A percentile compares a stretch with the other conserved stretches of the same genome.
These are phyloP conservation scores for Rhododendron vialii DNA, from an alignment of 148 eudicot genomes.

Conservation along the genomic window DNA sequence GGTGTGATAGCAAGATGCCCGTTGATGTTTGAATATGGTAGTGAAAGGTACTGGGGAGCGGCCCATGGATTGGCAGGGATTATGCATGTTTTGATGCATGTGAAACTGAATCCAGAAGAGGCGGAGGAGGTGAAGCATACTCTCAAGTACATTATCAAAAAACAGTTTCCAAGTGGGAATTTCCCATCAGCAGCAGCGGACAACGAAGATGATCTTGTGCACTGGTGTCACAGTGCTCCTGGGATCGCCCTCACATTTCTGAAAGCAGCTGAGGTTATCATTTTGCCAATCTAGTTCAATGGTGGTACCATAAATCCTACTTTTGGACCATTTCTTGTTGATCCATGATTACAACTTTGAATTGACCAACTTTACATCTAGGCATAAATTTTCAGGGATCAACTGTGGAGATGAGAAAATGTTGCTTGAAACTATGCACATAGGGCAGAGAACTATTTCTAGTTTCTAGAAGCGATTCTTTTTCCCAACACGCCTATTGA, in stretches of 20 bases:
- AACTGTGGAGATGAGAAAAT: not conserved
- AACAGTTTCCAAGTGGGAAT: constrained; percentile 41
- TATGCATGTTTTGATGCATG: constrained; percentile 49
- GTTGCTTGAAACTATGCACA: not conserved
- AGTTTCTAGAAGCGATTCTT: not conserved
- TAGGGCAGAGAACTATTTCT: not conserved
- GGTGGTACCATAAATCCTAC: not conserved
- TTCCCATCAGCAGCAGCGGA: constrained; percentile 39
- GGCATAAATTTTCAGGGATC: not conserved
- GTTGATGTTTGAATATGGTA: constrained; percentile 50
- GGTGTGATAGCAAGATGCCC: constrained; percentile 40
- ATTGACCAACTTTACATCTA: not conserved
- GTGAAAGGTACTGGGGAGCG: constrained; percentile 56
- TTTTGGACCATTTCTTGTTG: not conserved
- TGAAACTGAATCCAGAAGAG: constrained; percentile 41
- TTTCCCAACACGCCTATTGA: not conserved
- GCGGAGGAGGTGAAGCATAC: constrained; percentile 48
- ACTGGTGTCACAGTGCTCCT: constrained; percentile 71
- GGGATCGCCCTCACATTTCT: constrained; percentile 50
- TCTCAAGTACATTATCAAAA: constrained; percentile 47
- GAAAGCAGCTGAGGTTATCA: constrained; percentile 52
- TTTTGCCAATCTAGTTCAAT: not conserved
- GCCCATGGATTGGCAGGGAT: constrained; percentile 73
- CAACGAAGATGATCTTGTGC: constrained; percentile 38
- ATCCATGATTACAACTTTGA: not conserved